These are phyloP conservation scores for Populus deltoides DNA, from an alignment of 345 rosid genomes.

Conservation along the genomic window DNA sequence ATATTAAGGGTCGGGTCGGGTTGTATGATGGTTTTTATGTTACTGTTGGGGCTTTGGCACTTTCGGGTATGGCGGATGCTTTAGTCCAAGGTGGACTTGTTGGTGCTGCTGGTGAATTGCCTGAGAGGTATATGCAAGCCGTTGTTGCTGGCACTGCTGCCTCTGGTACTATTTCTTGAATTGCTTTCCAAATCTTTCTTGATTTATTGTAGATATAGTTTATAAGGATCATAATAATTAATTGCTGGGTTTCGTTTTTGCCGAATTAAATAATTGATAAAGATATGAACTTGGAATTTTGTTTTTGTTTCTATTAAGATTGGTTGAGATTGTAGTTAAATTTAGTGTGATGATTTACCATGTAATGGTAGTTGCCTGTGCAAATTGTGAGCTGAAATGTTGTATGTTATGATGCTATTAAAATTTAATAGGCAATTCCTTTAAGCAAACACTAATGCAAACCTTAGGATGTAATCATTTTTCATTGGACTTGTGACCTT, in stretches of 20 bases:
- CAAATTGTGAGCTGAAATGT: neutral
- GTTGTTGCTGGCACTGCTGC: slow-evolving; percentile 93
- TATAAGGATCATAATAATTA: no score
- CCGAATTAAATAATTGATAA: no score
- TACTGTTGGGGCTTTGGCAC: slow-evolving; percentile 48
- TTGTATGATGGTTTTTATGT: slow-evolving; percentile 63
- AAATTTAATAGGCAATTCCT: neutral
- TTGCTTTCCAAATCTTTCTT: neutral
- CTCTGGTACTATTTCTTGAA: slow-evolving; percentile 53
- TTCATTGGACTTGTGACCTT: no score
- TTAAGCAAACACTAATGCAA: neutral
- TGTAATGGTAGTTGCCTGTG: neutral
- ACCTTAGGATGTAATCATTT: no score
- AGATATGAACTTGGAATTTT: no score
- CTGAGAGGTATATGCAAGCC: slow-evolving; percentile 91
- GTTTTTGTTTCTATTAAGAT: neutral
- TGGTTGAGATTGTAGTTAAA: neutral
- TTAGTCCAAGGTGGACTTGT: slow-evolving; percentile 85
- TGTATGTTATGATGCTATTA: neutral
- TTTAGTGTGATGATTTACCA: slow-evolving; percentile 4
- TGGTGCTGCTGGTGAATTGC: slow-evolving; percentile 92
- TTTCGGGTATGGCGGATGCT: slow-evolving; percentile 79
- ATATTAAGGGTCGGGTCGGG: slow-evolving; percentile 75
- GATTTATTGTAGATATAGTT: no score
- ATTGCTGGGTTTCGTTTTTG: no score